Conservation (phyloP, 2,329 filamentous ascomycete genomes). For the Phaeosphaeriaceae sp. region DNA sequence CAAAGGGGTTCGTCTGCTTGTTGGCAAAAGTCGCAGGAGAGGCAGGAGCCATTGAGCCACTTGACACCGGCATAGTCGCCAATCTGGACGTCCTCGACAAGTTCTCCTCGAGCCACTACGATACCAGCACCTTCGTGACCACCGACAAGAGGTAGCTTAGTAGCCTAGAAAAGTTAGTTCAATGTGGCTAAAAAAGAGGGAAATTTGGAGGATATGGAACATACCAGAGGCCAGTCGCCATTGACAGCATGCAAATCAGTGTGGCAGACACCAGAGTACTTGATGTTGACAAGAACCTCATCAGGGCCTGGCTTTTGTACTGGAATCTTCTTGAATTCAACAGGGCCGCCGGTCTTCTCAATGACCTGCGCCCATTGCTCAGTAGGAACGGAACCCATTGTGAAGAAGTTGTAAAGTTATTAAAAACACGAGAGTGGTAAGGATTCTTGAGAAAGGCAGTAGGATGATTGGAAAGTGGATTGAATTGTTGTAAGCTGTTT, state of each 20-base stretch:
- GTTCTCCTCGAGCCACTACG: slow-evolving; percentile 78
- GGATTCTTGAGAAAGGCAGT: neutral
- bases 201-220: slow-evolving; percentile 2
- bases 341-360: slow-evolving; percentile 75
- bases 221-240: slow-evolving; percentile 82
- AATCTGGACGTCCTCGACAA: slow-evolving; percentile 76
- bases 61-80: slow-evolving; percentile 87
- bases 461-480: slow-evolving; percentile 4
- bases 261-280: slow-evolving; percentile 90
- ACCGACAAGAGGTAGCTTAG: slow-evolving; percentile 84
- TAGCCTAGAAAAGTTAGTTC: slow-evolving; percentile 43
- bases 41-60: slow-evolving; percentile 90
- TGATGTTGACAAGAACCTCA: slow-evolving; percentile 90
- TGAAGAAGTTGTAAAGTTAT: slow-evolving; percentile 12
- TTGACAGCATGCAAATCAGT: slow-evolving; percentile 83
- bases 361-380: slow-evolving; percentile 93
- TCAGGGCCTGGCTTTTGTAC: slow-evolving; percentile 82
- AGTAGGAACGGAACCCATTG: slow-evolving; percentile 69
- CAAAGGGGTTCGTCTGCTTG: slow-evolving; percentile 84
- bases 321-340: slow-evolving; percentile 79
- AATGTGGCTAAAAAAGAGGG: neutral
- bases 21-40: slow-evolving; percentile 83
- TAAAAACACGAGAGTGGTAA: neutral
- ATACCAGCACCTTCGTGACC: slow-evolving; percentile 80
- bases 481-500: slow-evolving; percentile 6